phyloP scores from a whole-genome alignment of 2,329 filamentous ascomycete species.

The Cladosporium sp. region DNA sequence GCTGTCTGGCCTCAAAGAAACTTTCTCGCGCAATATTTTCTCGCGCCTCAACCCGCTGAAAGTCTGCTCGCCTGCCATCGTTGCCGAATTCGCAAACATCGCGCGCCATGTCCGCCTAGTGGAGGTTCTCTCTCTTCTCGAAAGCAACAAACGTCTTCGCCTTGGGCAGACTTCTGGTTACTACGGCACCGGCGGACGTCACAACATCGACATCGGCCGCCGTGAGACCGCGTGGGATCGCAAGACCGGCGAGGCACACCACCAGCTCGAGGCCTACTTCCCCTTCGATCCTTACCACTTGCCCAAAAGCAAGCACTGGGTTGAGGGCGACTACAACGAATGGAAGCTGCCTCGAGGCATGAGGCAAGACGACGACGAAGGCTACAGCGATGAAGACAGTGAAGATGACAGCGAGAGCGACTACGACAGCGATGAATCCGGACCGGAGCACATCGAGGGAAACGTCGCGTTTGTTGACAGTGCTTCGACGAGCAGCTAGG shows the following conservation, averaged over 20 bases:
- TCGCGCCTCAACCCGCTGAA: constrained; percentile 91
- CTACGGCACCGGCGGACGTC: constrained; percentile 40
- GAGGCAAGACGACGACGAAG: constrained; percentile 52
- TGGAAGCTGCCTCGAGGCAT: constrained; percentile 70
- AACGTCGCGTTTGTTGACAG: constrained; percentile 9
- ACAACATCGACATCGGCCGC: constrained; percentile 46
- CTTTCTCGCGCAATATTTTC: constrained; percentile 73
- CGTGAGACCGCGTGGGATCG: constrained; percentile 51
- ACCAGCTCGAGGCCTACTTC: constrained; percentile 90
- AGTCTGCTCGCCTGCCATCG: constrained; percentile 85
- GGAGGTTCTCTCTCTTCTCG: constrained; percentile 83
- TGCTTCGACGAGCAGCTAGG: constrained; percentile 14
- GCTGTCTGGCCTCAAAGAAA: constrained; percentile 68
- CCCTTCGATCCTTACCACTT: constrained; percentile 96
- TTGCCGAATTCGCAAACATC: constrained; percentile 85
- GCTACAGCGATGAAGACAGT: constrained; percentile 36
- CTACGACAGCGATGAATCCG: constrained; percentile 7
- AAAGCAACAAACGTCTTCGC: constrained; percentile 86
- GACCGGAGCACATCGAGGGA: background rate
- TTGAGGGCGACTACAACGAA: constrained; percentile 76
- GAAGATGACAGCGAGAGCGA: constrained; percentile 41
- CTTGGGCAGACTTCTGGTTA: constrained; percentile 65
- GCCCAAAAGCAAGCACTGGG: constrained; percentile 80
- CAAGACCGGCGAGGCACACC: constrained; percentile 67
- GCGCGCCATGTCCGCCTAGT: constrained; percentile 81